These are phyloP conservation scores for Chrysoporthe deuterocubensis DNA, from an alignment of 2,329 filamentous ascomycete species.

Conservation along the genomic window DNA sequence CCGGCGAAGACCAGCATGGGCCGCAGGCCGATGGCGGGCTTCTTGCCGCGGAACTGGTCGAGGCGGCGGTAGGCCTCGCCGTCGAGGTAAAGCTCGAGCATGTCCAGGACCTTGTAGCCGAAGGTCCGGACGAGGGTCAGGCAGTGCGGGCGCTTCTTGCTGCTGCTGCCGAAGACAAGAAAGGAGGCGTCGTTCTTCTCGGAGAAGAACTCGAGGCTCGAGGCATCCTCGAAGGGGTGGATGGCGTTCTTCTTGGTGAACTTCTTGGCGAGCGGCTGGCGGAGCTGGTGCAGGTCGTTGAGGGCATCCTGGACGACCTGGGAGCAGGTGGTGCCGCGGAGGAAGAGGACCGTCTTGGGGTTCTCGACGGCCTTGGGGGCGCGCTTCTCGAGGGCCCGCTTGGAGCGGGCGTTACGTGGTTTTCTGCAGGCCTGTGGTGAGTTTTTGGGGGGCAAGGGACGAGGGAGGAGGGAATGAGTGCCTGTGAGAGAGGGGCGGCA, in stretches of 20 bases:
- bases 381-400: conserved; percentile 91
- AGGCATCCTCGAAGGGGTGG: conserved; percentile 89
- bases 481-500: not conserved
- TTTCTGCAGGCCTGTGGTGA: conserved; percentile 46
- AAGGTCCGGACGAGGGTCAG: conserved; percentile 85
- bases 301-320: conserved; percentile 82
- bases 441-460: not conserved
- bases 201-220: conserved; percentile 91
- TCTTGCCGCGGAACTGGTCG: conserved; percentile 75
- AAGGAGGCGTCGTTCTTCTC: conserved; percentile 94
- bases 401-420: conserved; percentile 79
- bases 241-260: conserved; percentile 98
- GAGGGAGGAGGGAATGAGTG: too few species aligned
- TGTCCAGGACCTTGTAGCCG: conserved; percentile 86
- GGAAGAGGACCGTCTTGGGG: conserved; percentile 85
- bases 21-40: conserved; percentile 79
- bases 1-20: conserved; percentile 93
- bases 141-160: conserved; percentile 94
- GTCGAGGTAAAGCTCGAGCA: conserved; percentile 89
- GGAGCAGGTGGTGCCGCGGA: conserved; percentile 85
- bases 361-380: conserved; percentile 89
- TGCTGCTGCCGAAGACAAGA: conserved; percentile 81
- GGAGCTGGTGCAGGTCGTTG: conserved; percentile 82
- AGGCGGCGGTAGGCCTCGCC: conserved; percentile 71
- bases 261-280: conserved; percentile 82